Conservation (phyloP, 192 early-diverging fungal genomes). For the Backusella circina region DNA sequence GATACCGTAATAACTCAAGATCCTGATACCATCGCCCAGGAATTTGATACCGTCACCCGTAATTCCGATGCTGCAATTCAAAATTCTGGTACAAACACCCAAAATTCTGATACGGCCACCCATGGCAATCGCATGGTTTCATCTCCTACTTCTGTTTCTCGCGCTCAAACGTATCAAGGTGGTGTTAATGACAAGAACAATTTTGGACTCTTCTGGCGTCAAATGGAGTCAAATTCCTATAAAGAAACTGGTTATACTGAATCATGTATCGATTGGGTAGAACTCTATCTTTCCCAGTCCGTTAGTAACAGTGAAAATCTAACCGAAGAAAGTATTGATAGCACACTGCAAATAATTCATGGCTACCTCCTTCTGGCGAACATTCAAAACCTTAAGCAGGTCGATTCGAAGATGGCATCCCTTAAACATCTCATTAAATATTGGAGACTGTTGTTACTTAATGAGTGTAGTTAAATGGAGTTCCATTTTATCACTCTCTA, state of each 20-base stretch:
- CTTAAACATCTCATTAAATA: constrained; percentile 3
- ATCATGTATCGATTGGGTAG: constrained; percentile 18
- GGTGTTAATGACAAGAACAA: background rate
- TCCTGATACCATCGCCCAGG: background rate
- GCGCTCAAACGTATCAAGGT: constrained; percentile 9
- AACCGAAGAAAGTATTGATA: constrained; percentile 6
- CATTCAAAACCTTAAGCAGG: background rate
- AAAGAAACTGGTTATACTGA: constrained; percentile 20
- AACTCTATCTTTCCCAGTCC: constrained; percentile 3
- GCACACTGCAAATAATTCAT: constrained; percentile 7
- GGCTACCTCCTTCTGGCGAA: background rate
- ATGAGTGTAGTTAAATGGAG: constrained; percentile 3
- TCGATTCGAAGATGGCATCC: background rate
- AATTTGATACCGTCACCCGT: background rate
- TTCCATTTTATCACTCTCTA: constrained; percentile 1
- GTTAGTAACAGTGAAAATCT: constrained; percentile 4
- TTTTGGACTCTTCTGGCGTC: constrained; percentile 13
- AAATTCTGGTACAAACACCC: background rate
- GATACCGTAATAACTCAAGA: background rate
- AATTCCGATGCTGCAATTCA: background rate
- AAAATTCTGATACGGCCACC: background rate
- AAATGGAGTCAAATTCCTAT: constrained; percentile 1
- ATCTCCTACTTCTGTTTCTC: background rate
- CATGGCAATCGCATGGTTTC: background rate
- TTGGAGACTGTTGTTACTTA: background rate